Evolutionary conservation across 2,329 filamentous ascomycete genomes (phyloP), one percentile per base, ranked within the genome.

Genomic region (Diaporthe citrichinensis): DNA sequence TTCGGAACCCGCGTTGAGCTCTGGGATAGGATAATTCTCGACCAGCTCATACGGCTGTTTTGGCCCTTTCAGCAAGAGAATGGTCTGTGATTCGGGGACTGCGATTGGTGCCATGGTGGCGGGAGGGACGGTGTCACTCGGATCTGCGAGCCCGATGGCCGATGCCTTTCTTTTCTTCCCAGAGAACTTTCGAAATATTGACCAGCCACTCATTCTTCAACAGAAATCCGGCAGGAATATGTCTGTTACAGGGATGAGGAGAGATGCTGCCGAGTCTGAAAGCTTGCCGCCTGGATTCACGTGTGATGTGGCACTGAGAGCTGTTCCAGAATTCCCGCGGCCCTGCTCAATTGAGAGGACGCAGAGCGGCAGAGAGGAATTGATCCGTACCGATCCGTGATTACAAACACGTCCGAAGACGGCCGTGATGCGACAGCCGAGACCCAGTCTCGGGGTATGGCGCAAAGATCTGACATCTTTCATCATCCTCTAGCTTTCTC

Each of bases 1-100:
- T 79, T 94, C 91, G 58, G 78, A 75, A 12, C 80, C 78, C 28
- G 75, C 69, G 20, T 77, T 44, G 4, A 81, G 73, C 34, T 77
- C 34, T 7, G 81, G 81, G 2, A 83, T 79, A 20, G 81, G 77
- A 62, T 83, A 81, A 46, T 79, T 74, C 7, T 79, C 77, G 1
- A 80, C 80, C 46, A 83, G 69, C 36, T 79, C 69, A 69, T 83
- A 84, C 2, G 78, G 80, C 65, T 83, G 80, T 31, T 77, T 78
- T 7, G 81, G 78, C 5, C 76, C 82, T 55, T 81, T 81, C 39
- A 83, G 74, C 10, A 84, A 72, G 31, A 83, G 78, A 15, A 83
- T 80, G 0, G 78, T 77, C 72, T 84, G 82, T 23, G 79, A 81
- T 55, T 79, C 72, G 7, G 81, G 80, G 2, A 79, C 55, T 23